Percentiles rank a stretch among this genome's conserved stretches.
These are phyloP conservation scores for Helotiales sp. DNA, from an alignment of 2,329 filamentous ascomycete genomes.

Conservation along the genomic window DNA sequence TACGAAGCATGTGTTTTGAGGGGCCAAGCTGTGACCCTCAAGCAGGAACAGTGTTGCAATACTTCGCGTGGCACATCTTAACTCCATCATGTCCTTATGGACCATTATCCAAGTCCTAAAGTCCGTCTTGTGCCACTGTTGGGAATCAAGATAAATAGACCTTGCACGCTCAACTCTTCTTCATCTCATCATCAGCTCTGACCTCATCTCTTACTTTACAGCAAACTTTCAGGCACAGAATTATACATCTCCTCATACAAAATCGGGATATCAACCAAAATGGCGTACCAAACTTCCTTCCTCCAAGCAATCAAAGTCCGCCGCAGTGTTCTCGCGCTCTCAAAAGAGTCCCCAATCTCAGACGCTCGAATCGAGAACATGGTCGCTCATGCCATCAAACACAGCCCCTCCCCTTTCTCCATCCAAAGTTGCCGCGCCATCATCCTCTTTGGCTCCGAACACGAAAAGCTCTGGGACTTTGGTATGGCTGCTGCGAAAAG, in stretches of 20 bases:
- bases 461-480: constrained; percentile 83
- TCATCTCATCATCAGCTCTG: neutral
- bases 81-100: neutral
- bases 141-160: neutral
- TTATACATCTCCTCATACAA: neutral
- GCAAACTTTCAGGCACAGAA: neutral
- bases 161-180: neutral
- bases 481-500: constrained; percentile 62
- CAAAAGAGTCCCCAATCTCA: constrained; percentile 60
- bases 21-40: neutral
- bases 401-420: constrained; percentile 82
- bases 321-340: constrained; percentile 66
- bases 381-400: constrained; percentile 60
- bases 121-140: neutral
- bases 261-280: neutral
- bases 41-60: neutral
- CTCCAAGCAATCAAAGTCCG: constrained; percentile 65
- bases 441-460: constrained; percentile 76
- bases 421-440: constrained; percentile 78
- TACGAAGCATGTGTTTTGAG: neutral
- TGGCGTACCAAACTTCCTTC: constrained; percentile 26
- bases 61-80: neutral
- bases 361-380: constrained; percentile 62
- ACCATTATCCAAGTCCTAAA: neutral
- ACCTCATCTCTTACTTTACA: neutral